A percentile compares a stretch with the other conserved stretches of the same genome.
Evolutionary conservation across 306 rosid species (phyloP).

Genomic region (Cyclanthera cordifolia): DNA sequence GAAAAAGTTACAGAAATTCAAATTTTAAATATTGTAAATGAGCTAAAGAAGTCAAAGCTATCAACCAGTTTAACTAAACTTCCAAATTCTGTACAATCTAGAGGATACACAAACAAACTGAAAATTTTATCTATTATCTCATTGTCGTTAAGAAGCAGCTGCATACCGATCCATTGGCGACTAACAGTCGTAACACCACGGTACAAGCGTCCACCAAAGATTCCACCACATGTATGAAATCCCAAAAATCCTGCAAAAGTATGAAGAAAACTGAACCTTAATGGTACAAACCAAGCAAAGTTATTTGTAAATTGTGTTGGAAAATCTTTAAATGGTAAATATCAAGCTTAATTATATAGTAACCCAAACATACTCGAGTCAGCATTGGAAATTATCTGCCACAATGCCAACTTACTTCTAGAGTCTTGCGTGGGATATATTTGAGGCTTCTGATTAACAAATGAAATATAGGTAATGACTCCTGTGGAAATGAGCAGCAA

Average conservation of each 20-base stretch:
- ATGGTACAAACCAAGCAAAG: not conserved
- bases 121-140: conserved; percentile 14
- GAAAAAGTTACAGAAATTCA: not conserved
- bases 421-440: conserved; percentile 35
- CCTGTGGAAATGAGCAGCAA: conserved; percentile 57
- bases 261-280: conserved; percentile 5
- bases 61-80: not conserved
- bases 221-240: conserved; percentile 39
- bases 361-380: not conserved
- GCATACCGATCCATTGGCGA: conserved; percentile 46
- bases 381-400: conserved; percentile 13
- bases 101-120: not conserved
- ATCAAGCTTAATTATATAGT: not conserved
- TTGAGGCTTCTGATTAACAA: conserved; percentile 47
- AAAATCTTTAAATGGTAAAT: conserved; percentile 10
- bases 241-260: conserved; percentile 51
- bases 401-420: conserved; percentile 45
- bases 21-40: not conserved
- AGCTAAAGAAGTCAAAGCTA: not conserved
- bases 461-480: conserved; percentile 56
- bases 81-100: not conserved
- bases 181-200: conserved; percentile 47
- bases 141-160: not conserved
- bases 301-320: not conserved
- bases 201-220: conserved; percentile 53